These are phyloP conservation scores for Alternaria triticina DNA, from an alignment of 2,329 filamentous ascomycete genomes.

Conservation along the genomic window DNA sequence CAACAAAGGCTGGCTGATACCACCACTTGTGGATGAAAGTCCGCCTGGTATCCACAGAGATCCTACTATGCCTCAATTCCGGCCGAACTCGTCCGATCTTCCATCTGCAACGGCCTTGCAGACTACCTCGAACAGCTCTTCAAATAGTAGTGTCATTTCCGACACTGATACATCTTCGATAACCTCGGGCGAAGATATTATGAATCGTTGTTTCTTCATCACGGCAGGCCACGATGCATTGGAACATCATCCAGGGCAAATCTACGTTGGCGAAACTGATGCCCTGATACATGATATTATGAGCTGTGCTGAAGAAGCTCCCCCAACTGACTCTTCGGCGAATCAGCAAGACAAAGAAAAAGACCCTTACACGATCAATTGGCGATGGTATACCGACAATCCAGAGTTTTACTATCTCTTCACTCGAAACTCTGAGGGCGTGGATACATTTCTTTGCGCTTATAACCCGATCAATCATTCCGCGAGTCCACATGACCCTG, in stretches of 20 bases:
- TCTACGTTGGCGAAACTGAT: not conserved
- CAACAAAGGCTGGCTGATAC: conserved; percentile 24
- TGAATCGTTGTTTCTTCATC: conserved; percentile 1
- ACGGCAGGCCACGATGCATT: not conserved
- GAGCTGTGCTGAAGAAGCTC: not conserved
- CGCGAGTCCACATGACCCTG: conserved; percentile 17
- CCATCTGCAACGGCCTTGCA: not conserved
- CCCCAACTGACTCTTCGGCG: not conserved
- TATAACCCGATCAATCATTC: conserved; percentile 9
- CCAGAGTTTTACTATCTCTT: conserved; percentile 21
- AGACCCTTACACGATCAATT: not conserved
- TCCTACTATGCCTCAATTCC: conserved; percentile 72
- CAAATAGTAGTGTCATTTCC: not conserved
- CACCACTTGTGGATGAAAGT: not conserved
- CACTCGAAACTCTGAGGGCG: conserved; percentile 3
- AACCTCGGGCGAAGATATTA: not conserved
- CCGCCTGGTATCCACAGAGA: conserved; percentile 50
- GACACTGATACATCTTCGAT: conserved; percentile 8
- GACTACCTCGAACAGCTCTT: conserved; percentile 1
- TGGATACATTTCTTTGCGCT: not conserved
- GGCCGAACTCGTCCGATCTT: conserved; percentile 58
- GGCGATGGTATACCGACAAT: conserved; percentile 21
- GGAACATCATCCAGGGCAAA: conserved; percentile 1
- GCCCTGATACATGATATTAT: not conserved
- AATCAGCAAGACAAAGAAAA: not conserved